Percentiles rank a stretch among this genome's conserved stretches.
phyloP scores from a whole-genome alignment of 2,329 filamentous ascomycete genomes.

The Pseudogymnoascus destructans region DNA sequence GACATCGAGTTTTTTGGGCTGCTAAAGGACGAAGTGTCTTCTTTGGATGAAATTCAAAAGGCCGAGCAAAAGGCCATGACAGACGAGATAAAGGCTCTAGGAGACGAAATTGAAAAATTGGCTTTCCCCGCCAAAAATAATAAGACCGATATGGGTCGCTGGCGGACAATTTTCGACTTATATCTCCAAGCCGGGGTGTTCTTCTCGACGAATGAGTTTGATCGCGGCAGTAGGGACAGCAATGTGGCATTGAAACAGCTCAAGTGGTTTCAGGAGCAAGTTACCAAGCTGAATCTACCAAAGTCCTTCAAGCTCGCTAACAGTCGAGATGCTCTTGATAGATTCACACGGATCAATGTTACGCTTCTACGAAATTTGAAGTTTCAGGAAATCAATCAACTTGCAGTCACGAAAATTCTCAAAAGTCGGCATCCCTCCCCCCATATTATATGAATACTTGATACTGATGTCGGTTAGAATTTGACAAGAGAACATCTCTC shows the following conservation, averaged over 20 bases:
- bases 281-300: constrained; percentile 45
- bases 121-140: constrained; percentile 50
- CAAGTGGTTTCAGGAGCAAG: constrained; percentile 57
- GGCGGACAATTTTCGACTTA: constrained; percentile 70
- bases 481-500: constrained; percentile 72
- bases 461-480: constrained; percentile 40
- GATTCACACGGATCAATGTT: constrained; percentile 61
- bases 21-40: constrained; percentile 56
- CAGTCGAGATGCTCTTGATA: constrained; percentile 49
- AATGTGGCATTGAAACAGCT: constrained; percentile 53
- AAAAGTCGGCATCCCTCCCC: constrained; percentile 47
- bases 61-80: constrained; percentile 50
- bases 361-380: constrained; percentile 66
- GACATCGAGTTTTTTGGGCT: constrained; percentile 71
- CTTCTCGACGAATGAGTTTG: constrained; percentile 62
- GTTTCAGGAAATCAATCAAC: constrained; percentile 74
- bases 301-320: constrained; percentile 51
- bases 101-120: constrained; percentile 48
- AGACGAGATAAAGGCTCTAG: constrained; percentile 48
- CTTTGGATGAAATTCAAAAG: constrained; percentile 52
- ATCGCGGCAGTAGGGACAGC: constrained; percentile 55
- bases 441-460: neutral
- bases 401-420: constrained; percentile 68
- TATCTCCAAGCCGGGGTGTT: constrained; percentile 73
- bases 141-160: constrained; percentile 56